Evolutionary conservation across 345 rosid species (phyloP), one percentile per base, ranked within the genome.

Genomic region (Psidium guajava): DNA sequence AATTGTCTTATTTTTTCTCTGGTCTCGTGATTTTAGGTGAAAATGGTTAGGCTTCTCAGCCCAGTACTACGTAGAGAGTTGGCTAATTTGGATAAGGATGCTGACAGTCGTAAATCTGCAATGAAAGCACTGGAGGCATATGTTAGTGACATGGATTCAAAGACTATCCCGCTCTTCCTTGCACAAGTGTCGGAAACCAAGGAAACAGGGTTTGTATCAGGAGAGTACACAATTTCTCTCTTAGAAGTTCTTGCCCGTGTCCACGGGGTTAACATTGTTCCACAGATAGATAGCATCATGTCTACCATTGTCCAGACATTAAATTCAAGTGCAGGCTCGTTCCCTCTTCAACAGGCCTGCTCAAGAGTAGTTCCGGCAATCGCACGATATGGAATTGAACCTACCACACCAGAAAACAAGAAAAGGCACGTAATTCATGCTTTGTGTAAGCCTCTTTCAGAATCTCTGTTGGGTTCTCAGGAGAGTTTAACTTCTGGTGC

Each of bases 271-370:
- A 94, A 95, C 86, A 94, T 98, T 80, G 96, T 95, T 83, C 94
- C 99, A 57, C 96, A 96, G 82, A 93, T 95, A 54, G 97, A 93
- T 84, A 92, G 91, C 85, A 96, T 95, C 90, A 93, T 98, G 99
- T 84, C 91, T 28, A 94, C 95, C 21, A 89, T 98, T 55, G 90
- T 95, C 90, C 93, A 92, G 90, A 98, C 98, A 11, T 88, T 98
- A 54, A 93, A 95, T 85, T 93, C 96, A 18, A 98, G 95, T 90
- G 95, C 97, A 15, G 98, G 96, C 14, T 98, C 98, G 54, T 93
- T 96, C 85, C 95, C 98, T 85, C 98, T 97, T 87, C 99, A 96
- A 85, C 99, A 97, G 84, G 98, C 99, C 3, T 96, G 99, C 90
- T 95, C 99, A 12, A 96, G 94, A 88, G 99, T 96, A 56, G 93